phyloP scores from a whole-genome alignment of 1,139 yeast genomes.

The Yarrowia galli region DNA sequence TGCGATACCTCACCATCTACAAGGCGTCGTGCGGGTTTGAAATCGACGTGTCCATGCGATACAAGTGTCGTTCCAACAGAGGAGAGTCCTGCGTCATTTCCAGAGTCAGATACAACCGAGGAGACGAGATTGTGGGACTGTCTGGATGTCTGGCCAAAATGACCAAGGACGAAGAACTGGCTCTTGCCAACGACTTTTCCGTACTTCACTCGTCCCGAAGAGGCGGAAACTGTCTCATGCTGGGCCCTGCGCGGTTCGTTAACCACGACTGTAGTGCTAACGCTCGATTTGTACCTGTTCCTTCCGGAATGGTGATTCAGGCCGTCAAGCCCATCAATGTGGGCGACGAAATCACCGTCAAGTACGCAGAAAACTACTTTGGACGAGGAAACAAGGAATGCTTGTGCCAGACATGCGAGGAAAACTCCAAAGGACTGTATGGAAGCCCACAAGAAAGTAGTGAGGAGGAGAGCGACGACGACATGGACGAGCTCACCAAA shows the following conservation, averaged over 20 bases:
- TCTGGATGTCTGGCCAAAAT: constrained; percentile 54
- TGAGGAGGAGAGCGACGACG: constrained; percentile 40
- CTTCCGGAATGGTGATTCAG: constrained; percentile 50
- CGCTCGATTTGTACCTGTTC: constrained; percentile 51
- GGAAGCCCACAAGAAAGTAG: constrained; percentile 25
- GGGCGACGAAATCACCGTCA: constrained; percentile 59
- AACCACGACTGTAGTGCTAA: constrained; percentile 59
- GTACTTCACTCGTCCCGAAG: constrained; percentile 52
- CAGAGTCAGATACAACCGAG: constrained; percentile 47
- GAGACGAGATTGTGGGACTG: constrained; percentile 52
- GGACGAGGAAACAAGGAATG: constrained; percentile 56
- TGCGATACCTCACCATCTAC: constrained; percentile 53
- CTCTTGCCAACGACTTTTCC: constrained; percentile 53
- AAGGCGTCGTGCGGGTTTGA: constrained; percentile 54
- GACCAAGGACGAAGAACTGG: constrained; percentile 50
- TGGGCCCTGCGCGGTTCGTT: constrained; percentile 59
- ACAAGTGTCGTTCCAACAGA: constrained; percentile 47
- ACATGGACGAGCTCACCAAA: constrained; percentile 36
- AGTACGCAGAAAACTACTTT: constrained; percentile 55
- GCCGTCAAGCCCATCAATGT: constrained; percentile 51
- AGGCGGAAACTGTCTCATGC: constrained; percentile 54
- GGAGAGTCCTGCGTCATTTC: constrained; percentile 57
- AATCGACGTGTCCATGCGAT: constrained; percentile 56
- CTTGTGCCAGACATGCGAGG: constrained; percentile 56
- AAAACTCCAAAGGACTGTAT: constrained; percentile 41